Evolutionary conservation across 305 asterid species (phyloP).

Genomic region (Rubia peregrina): DNA sequence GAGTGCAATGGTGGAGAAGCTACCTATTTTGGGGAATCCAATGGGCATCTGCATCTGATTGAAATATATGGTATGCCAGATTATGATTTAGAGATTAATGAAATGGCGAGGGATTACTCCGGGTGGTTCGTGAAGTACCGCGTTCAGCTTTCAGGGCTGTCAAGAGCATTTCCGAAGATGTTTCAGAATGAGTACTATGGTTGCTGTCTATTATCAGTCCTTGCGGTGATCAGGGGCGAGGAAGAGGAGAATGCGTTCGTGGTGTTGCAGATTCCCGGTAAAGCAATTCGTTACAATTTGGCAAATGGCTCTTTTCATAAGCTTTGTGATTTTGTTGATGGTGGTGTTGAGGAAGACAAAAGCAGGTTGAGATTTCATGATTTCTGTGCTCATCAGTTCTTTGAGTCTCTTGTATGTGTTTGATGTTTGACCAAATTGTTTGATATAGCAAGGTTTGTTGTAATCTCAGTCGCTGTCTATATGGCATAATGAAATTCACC

Average conservation of each 20-base stretch:
- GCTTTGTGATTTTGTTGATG: not conserved
- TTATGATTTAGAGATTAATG: not conserved
- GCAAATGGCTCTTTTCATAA: not conserved
- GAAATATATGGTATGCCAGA: not conserved
- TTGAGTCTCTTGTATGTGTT: not conserved
- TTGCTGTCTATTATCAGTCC: not conserved
- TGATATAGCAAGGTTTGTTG: not conserved
- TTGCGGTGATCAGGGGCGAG: not conserved
- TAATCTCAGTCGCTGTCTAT: not conserved
- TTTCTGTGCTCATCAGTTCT: not conserved
- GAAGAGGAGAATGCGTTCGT: not conserved
- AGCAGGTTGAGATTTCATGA: not conserved
- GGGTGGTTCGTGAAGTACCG: not conserved
- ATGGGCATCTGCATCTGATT: constrained; percentile 27
- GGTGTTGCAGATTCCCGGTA: not conserved
- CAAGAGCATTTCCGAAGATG: not conserved
- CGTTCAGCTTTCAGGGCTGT: not conserved
- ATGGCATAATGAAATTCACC: no score
- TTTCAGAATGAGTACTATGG: not conserved
- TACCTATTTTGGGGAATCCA: constrained; percentile 27
- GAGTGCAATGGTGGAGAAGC: not conserved
- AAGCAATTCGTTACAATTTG: not conserved
- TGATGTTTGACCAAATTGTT: not conserved
- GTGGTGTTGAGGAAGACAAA: not conserved
- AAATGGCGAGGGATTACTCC: not conserved